Evolutionary conservation across 1,139 yeast genomes (phyloP), one percentile per base, ranked within the genome.

Genomic region (Candida sojae): DNA sequence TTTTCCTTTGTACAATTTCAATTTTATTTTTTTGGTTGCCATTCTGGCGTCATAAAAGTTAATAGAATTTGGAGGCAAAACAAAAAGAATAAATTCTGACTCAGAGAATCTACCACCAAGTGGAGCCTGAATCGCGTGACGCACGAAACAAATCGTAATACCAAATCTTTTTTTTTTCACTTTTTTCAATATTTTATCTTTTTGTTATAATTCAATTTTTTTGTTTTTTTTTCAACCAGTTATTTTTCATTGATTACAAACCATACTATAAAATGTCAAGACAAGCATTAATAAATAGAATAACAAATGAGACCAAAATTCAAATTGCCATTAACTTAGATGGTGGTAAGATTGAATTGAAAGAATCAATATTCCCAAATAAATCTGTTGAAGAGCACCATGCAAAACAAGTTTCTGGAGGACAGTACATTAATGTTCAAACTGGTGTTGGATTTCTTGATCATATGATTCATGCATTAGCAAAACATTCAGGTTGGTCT

Each of bases 401-500:
- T 62, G 96, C 90, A 38, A 60, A 79, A 44, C 92, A 86, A 64
- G 58, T 71, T 4, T 76, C 88, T 0, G 68, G 79, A 2, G 70
- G 86, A 3, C 99, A 93, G 66, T 74, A 79, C 10, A 91, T 93
- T 53, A 75, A 82, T 42, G 83, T 93, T 48, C 89, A 89, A 60
- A 88, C 98, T 0, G 99, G 99, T 39, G 81, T 93, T 48, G 99
- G 99, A 1, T 93, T 93, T 64, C 74, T 93, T 53, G 99, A 93
- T 71, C 99, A 93, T 67, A 93, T 93, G 99, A 75, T 93, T 41
- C 97, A 92, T 62, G 99, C 99, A 0, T 76, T 93, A 57, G 97
- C 98, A 39, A 93, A 93, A 64, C 99, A 93, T 68, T 77, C 95
- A 1, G 99, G 99, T 11, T 93, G 99, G 99, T 89, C 97, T 21